Percentiles rank a stretch among this genome's conserved stretches.
These are phyloP conservation scores for Boletus barrowsii DNA, from an alignment of 768 basidiomycete genomes.

Conservation along the genomic window DNA sequence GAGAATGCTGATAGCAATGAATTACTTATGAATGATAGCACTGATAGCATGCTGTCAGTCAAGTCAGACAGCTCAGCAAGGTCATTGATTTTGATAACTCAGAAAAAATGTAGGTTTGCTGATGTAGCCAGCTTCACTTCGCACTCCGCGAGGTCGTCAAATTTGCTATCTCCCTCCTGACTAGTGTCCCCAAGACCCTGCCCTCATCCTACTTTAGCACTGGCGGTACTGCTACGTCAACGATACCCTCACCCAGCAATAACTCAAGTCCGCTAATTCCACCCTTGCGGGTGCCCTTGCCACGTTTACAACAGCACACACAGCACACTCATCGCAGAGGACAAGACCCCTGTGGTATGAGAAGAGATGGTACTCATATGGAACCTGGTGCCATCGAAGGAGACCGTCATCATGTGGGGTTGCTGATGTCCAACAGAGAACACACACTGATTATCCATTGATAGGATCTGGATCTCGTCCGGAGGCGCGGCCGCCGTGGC, in stretches of 20 bases:
- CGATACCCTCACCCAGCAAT: constrained; percentile 56
- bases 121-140: constrained; percentile 78
- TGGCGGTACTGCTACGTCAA: constrained; percentile 70
- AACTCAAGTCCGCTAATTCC: constrained; percentile 46
- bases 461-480: constrained; percentile 48
- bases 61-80: too few species aligned
- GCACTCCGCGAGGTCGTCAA: constrained; percentile 55
- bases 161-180: constrained; percentile 57
- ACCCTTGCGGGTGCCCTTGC: constrained; percentile 66
- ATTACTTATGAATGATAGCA: too few species aligned
- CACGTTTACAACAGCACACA: constrained; percentile 63
- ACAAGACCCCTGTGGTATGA: constrained; percentile 82
- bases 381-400: constrained; percentile 39
- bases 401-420: constrained; percentile 42
- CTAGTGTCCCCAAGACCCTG: constrained; percentile 47
- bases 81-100: too few species aligned
- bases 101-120: too few species aligned
- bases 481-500: constrained; percentile 38
- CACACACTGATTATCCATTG: neutral
- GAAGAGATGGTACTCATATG: constrained; percentile 56
- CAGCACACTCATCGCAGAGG: constrained; percentile 45
- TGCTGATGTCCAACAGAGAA: neutral
- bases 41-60: too few species aligned
- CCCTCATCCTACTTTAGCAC: constrained; percentile 68
- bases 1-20: too few species aligned